These are phyloP conservation scores for Filobasidium floriforme DNA, from an alignment of 768 basidiomycete species.

Conservation along the genomic window DNA sequence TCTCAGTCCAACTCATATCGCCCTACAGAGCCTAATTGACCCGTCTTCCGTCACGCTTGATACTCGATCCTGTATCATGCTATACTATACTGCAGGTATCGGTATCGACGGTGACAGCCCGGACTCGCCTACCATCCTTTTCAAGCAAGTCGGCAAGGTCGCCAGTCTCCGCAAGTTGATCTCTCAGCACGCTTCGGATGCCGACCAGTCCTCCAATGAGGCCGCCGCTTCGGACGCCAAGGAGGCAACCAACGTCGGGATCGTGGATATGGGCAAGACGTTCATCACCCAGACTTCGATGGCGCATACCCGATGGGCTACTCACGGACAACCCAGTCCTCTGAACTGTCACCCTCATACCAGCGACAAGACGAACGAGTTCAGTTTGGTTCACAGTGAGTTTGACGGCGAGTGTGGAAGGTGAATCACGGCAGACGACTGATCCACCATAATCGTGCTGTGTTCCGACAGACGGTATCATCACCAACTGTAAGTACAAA, in stretches of 20 bases:
- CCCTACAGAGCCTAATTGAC: too few species aligned
- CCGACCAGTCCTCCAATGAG: conserved; percentile 25
- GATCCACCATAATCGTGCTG: neutral
- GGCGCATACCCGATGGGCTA: conserved; percentile 99
- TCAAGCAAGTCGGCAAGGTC: conserved; percentile 98
- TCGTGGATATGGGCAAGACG: conserved; percentile 65
- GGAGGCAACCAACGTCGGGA: conserved; percentile 23
- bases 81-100: conserved; percentile 41
- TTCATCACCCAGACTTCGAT: conserved; percentile 86
- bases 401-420: neutral
- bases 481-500: conserved; percentile 55
- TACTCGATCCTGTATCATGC: neutral
- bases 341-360: conserved; percentile 92
- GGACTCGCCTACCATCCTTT: conserved; percentile 62
- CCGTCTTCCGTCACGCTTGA: neutral
- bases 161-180: conserved; percentile 85
- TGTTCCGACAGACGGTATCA: conserved; percentile 63
- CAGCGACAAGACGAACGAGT: conserved; percentile 68
- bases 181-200: conserved; percentile 46
- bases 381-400: conserved; percentile 79
- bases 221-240: conserved; percentile 21
- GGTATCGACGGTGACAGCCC: conserved; percentile 80
- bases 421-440: neutral
- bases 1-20: neutral
- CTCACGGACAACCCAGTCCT: conserved; percentile 81